Evolutionary conservation across 495 filamentous ascomycete species (phyloP).

Genomic region (Daldinia vernicosa): DNA sequence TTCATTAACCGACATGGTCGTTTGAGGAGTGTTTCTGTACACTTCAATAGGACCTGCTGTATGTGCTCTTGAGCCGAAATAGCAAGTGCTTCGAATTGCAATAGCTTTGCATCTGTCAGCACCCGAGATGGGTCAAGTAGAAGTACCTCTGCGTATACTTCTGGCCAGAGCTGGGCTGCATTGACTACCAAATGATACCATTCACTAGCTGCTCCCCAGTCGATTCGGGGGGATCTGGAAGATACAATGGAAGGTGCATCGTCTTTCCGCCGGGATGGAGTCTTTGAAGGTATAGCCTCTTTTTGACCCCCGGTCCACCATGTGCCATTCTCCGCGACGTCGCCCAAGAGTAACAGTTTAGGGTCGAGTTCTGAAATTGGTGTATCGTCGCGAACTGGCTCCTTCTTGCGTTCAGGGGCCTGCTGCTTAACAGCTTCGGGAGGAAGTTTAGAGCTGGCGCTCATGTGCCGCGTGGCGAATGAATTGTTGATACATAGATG

Average conservation of each 20-base stretch:
- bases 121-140: slow-evolving; percentile 51
- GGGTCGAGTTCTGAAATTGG: slow-evolving; percentile 67
- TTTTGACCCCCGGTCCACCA: slow-evolving; percentile 79
- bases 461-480: slow-evolving; percentile 63
- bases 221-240: slow-evolving; percentile 72
- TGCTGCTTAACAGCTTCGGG: slow-evolving; percentile 35
- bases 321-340: slow-evolving; percentile 82
- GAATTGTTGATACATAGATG: slow-evolving; percentile 77
- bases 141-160: slow-evolving; percentile 63
- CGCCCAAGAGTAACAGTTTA: slow-evolving; percentile 80
- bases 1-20: slow-evolving; percentile 77
- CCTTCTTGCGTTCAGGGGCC: slow-evolving; percentile 42
- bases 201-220: slow-evolving; percentile 75
- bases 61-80: slow-evolving; percentile 73
- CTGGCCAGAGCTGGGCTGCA: slow-evolving; percentile 60
- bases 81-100: slow-evolving; percentile 67
- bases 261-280: slow-evolving; percentile 48
- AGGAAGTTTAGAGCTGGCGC: slow-evolving; percentile 41
- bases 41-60: slow-evolving; percentile 77
- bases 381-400: slow-evolving; percentile 43
- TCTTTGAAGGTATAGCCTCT: slow-evolving; percentile 49
- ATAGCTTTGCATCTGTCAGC: slow-evolving; percentile 48
- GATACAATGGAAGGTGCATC: slow-evolving; percentile 58
- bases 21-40: slow-evolving; percentile 84
- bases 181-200: slow-evolving; percentile 81